These are phyloP conservation scores for Fusarium sp. DNA, from an alignment of 2,329 filamentous ascomycete species.

Conservation along the genomic window DNA sequence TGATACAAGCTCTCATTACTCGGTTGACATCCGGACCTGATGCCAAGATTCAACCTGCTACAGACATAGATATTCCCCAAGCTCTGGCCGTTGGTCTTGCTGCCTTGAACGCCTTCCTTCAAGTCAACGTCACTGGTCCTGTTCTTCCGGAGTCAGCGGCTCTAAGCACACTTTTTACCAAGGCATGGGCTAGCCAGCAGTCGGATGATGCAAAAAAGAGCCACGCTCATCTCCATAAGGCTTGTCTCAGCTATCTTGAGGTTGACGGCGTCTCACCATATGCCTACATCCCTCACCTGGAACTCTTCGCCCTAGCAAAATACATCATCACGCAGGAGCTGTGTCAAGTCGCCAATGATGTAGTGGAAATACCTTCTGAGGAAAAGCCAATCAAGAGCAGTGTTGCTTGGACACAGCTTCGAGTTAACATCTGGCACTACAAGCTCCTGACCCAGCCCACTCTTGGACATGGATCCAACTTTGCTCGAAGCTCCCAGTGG, in stretches of 20 bases:
- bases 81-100: slow-evolving; percentile 47
- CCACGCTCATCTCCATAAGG: slow-evolving; percentile 58
- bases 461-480: slow-evolving; percentile 63
- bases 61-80: slow-evolving; percentile 13
- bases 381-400: slow-evolving; percentile 56
- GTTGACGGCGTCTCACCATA: slow-evolving; percentile 90
- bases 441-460: slow-evolving; percentile 68
- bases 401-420: slow-evolving; percentile 71
- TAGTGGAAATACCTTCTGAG: slow-evolving; percentile 41
- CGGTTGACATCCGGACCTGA: slow-evolving; percentile 19
- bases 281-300: slow-evolving; percentile 81
- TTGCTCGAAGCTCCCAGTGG: slow-evolving; percentile 66
- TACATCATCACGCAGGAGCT: slow-evolving; percentile 54
- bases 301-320: slow-evolving; percentile 81
- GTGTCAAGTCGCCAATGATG: slow-evolving; percentile 30
- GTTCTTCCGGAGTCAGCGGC: slow-evolving; percentile 60
- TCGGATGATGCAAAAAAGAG: slow-evolving; percentile 1
- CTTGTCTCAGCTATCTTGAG: slow-evolving; percentile 74
- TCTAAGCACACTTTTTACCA: slow-evolving; percentile 53
- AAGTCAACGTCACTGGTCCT: slow-evolving; percentile 88
- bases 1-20: slow-evolving; percentile 35
- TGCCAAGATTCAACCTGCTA: background rate
- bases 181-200: slow-evolving; percentile 47
- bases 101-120: slow-evolving; percentile 78
- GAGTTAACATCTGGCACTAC: slow-evolving; percentile 77